Percentiles rank a stretch among this genome's conserved stretches.
phyloP scores from a whole-genome alignment of 2,329 filamentous ascomycete species.

The Fusarium ramigenum region DNA sequence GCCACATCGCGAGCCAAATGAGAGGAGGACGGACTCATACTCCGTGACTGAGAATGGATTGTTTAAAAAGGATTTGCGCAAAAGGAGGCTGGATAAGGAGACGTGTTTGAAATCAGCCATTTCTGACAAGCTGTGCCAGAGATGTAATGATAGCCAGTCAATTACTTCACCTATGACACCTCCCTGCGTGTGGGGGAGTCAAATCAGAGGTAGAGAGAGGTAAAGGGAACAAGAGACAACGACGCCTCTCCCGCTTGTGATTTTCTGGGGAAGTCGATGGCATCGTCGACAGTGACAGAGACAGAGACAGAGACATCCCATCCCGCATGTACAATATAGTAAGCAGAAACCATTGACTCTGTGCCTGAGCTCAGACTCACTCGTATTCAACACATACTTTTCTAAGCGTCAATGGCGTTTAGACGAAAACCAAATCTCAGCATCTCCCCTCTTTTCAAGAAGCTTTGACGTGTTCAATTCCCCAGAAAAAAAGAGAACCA shows the following conservation, averaged over 20 bases:
- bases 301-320: background rate
- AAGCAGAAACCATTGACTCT: background rate
- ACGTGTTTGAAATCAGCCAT: conserved; percentile 25
- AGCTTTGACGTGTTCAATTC: conserved; percentile 17
- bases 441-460: background rate
- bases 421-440: conserved; percentile 14
- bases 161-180: conserved; percentile 1
- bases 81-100: conserved; percentile 4
- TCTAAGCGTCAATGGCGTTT: conserved; percentile 39
- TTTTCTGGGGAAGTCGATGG: conserved; percentile 33
- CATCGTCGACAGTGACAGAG: background rate
- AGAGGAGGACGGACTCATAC: background rate
- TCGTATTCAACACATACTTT: background rate
- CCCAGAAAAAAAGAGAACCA: conserved; percentile 11
- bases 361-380: conserved; percentile 19
- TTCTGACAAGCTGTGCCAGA: conserved; percentile 9
- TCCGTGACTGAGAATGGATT: conserved; percentile 1
- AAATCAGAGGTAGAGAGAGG: background rate
- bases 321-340: background rate
- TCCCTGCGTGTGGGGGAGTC: conserved; percentile 13
- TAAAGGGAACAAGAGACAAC: conserved; percentile 32
- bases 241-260: conserved; percentile 39
- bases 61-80: conserved; percentile 12
- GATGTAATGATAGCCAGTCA: background rate
- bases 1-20: background rate